Percentiles rank a stretch among this genome's conserved stretches.
Conservation (phyloP, 306 rosid species). For the Mucuna pruriens region DNA sequence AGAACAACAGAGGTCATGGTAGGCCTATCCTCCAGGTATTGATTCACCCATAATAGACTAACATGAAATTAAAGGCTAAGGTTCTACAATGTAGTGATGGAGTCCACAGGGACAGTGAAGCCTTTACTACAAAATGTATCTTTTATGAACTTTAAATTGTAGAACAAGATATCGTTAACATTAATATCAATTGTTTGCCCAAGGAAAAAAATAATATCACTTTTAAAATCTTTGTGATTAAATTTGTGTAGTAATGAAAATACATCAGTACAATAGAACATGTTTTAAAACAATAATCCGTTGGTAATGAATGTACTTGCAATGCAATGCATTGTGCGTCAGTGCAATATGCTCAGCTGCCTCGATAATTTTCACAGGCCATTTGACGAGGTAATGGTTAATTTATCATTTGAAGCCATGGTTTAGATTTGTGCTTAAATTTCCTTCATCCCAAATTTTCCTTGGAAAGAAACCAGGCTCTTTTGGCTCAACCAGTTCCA, state of each 20-base stretch:
- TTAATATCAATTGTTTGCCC: background rate
- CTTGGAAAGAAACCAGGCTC: constrained; percentile 43
- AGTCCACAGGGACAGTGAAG: background rate
- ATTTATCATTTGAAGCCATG: constrained; percentile 13
- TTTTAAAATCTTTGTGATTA: too few species aligned
- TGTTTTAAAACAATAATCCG: background rate
- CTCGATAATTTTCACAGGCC: background rate
- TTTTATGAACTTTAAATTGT: background rate
- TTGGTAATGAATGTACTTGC: background rate
- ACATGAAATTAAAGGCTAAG: background rate
- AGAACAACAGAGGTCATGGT: constrained; percentile 24
- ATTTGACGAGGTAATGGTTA: background rate
- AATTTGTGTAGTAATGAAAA: too few species aligned
- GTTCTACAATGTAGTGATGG: background rate
- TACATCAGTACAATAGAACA: background rate
- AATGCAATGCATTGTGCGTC: background rate
- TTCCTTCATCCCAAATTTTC: background rate
- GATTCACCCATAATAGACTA: background rate
- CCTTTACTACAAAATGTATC: background rate
- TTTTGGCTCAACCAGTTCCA: constrained; percentile 44
- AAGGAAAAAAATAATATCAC: too few species aligned
- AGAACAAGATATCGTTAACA: too few species aligned
- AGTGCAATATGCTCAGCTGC: background rate
- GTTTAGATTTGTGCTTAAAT: background rate
- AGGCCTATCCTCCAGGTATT: constrained; percentile 29